Evolutionary conservation across 257 asterid genomes (phyloP), one percentile per base, ranked within the genome.

Genomic region (Jasminum sambac): DNA sequence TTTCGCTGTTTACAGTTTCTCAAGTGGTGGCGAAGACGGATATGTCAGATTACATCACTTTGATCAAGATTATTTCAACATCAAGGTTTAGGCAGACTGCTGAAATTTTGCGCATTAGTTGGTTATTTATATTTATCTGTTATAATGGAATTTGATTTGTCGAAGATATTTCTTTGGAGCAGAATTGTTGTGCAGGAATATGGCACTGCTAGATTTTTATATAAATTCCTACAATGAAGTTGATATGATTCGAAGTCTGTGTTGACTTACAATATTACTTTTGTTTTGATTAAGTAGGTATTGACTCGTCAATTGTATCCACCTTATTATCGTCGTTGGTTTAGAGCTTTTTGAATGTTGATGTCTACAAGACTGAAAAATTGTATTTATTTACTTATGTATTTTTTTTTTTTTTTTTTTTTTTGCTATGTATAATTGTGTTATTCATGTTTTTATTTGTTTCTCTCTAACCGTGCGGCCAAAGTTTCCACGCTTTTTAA

Each of bases 21-120:
- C 98, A 5, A 90, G 97, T 50, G 98, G 97, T 39, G 96, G 97
- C 30, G 98, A 94, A 83, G 98, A 93, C 73, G 98, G 98, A 40
- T 90, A 87, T 21, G 98, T 93, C 63, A 76, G 98, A 74, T 74
- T 93, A 69, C 97, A 94, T 77, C 96, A 94, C 71, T 85, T 94
- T 50, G 97, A 91, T 80, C 80, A 77, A 41, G 97, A 90, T 41
- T 93, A 90, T 83, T 93, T 90, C 80, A 81, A 83, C 64, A 93
- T 90, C 89, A 90, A 81, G 85, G 77, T 93, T 36, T 90, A 81
- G 79, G 19, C 4, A 64, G 8, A 21, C 19, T 42, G 11, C 43
- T 3, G 19, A 37, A 55, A 52, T 55, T 63, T 61, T 64, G 13
- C 16, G 36, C 7, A 44, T 2, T 38, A 16, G 17, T 25, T 61